Conservation (phyloP, 306 rosid genomes). For the Senna siamea region DNA sequence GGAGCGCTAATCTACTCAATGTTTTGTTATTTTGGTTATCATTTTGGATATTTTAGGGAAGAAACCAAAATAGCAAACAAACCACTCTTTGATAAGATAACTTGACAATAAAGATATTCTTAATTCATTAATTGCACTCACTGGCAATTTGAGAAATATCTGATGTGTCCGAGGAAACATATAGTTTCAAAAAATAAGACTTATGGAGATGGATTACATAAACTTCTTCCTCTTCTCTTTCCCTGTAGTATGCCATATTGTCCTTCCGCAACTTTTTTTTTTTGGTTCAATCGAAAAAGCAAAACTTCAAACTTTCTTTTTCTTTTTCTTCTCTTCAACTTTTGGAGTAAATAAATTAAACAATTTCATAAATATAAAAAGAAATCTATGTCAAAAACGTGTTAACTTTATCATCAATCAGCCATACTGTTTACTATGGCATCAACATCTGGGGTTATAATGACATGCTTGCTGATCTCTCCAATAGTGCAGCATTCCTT, state of each 20-base stretch:
- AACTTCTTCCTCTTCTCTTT: neutral
- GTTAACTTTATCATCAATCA: slow-evolving; percentile 48
- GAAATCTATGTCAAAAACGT: neutral
- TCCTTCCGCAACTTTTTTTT: neutral
- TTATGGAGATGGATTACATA: neutral
- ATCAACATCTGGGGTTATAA: slow-evolving; percentile 68
- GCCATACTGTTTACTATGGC: slow-evolving; percentile 49
- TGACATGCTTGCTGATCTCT: slow-evolving; percentile 67
- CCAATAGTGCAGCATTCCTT: slow-evolving; percentile 64
- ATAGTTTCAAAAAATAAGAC: neutral
- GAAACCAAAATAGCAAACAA: no score
- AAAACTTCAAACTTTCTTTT: neutral
- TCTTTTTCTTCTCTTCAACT: neutral
- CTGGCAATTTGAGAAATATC: no score
- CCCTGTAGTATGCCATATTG: neutral
- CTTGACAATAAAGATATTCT: no score
- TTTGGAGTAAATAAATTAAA: neutral
- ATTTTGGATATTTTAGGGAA: no score
- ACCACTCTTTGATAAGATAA: no score
- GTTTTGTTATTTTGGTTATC: no score
- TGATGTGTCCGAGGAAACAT: no score
- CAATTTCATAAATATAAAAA: neutral
- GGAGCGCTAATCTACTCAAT: no score
- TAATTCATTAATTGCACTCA: no score
- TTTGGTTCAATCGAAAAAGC: neutral